Conservation (phyloP, 2,329 filamentous ascomycete species). For the Tolypocladium capitatum region DNA sequence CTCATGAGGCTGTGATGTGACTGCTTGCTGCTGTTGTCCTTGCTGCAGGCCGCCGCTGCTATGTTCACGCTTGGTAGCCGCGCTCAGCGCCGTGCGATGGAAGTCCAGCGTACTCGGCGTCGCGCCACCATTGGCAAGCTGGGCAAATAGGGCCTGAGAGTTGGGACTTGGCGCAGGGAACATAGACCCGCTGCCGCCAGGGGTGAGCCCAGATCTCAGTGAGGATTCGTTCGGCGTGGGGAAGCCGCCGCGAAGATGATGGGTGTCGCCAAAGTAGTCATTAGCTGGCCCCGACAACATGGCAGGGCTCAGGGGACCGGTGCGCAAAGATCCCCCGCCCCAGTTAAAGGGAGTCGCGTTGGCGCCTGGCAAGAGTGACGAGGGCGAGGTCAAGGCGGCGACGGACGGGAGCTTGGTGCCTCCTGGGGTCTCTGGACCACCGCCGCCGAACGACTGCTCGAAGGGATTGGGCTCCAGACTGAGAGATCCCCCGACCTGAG, state of each 20-base stretch:
- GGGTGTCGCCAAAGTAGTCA: slow-evolving; percentile 80
- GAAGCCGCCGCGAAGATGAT: slow-evolving; percentile 68
- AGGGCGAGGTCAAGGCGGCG: slow-evolving; percentile 80
- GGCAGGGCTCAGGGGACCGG: slow-evolving; percentile 86
- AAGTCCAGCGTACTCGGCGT: slow-evolving; percentile 91
- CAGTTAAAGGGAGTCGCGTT: slow-evolving; percentile 66
- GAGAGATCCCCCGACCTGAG: slow-evolving; percentile 40
- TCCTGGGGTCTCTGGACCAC: slow-evolving; percentile 65
- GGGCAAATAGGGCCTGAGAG: slow-evolving; percentile 69
- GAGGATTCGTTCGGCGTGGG: slow-evolving; percentile 96
- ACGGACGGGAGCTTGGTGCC: slow-evolving; percentile 77
- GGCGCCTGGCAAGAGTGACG: slow-evolving; percentile 61
- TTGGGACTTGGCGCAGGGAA: slow-evolving; percentile 86
- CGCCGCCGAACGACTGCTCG: slow-evolving; percentile 75
- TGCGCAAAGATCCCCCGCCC: slow-evolving; percentile 71
- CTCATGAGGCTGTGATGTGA: slow-evolving; percentile 44
- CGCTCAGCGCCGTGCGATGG: slow-evolving; percentile 79
- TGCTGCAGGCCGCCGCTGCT: slow-evolving; percentile 18
- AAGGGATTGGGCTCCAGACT: slow-evolving; percentile 90
- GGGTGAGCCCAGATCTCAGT: slow-evolving; percentile 78
- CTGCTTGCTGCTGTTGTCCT: slow-evolving; percentile 20
- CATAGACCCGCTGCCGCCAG: slow-evolving; percentile 92
- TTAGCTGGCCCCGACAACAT: slow-evolving; percentile 82
- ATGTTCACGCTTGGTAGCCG: slow-evolving; percentile 50
- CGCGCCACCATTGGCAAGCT: slow-evolving; percentile 65